A percentile compares a stretch with the other conserved stretches of the same genome.
Conservation (phyloP, 2,329 filamentous ascomycete species). For the Botrytis medusae region DNA sequence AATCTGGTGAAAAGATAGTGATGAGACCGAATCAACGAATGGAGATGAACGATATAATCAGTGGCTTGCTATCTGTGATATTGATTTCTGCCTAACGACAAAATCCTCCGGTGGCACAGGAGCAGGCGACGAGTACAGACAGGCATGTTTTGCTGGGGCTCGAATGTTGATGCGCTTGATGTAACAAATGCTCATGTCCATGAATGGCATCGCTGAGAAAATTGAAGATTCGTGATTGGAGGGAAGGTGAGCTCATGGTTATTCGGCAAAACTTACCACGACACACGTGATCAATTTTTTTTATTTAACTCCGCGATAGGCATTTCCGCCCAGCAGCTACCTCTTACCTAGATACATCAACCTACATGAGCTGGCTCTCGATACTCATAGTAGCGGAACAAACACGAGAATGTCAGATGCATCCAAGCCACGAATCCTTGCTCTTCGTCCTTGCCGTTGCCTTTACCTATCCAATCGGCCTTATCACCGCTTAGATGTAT, state of each 20-base stretch:
- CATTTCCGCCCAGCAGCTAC: not conserved
- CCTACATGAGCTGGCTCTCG: not conserved
- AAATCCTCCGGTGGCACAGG: not conserved
- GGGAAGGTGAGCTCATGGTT: not conserved
- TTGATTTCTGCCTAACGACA: not conserved
- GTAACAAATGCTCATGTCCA: not conserved
- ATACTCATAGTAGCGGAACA: not conserved
- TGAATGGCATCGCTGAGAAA: not conserved
- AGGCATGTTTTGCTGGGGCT: not conserved
- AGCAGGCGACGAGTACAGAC: slow-evolving; percentile 10
- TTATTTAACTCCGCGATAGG: not conserved
- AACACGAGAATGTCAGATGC: not conserved
- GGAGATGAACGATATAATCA: slow-evolving; percentile 2
- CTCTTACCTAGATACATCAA: not conserved
- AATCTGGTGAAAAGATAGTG: not conserved
- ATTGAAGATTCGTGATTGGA: not conserved
- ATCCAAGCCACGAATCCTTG: not conserved
- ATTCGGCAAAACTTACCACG: not conserved
- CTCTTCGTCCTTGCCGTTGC: not conserved
- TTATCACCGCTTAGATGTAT: not conserved
- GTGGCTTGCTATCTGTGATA: not conserved
- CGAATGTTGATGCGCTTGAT: not conserved
- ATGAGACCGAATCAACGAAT: not conserved
- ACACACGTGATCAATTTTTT: not conserved
- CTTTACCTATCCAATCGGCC: not conserved